A percentile compares a stretch with the other conserved stretches of the same genome.
phyloP scores from a whole-genome alignment of 176 grass and related monocot genomes.

The Eleusine coracana region DNA sequence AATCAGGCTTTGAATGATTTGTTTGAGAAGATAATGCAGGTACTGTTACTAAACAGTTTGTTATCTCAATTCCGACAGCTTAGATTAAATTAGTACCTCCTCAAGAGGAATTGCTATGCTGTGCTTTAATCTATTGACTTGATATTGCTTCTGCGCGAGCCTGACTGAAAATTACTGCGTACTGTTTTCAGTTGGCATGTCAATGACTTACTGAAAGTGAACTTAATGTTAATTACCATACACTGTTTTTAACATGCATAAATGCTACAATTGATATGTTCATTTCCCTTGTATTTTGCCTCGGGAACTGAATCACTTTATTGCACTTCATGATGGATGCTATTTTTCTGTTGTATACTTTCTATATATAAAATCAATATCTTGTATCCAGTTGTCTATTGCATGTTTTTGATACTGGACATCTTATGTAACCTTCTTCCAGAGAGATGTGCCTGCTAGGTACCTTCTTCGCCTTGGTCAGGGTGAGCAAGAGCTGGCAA shows the following conservation, averaged over 20 bases:
- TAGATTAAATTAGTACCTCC: background rate
- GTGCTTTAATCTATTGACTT: slow-evolving; percentile 2
- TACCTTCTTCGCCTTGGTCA: slow-evolving; percentile 98
- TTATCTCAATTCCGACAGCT: background rate
- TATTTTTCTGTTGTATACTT: background rate
- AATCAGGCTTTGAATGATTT: slow-evolving; percentile 99
- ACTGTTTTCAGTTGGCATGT: slow-evolving; percentile 20
- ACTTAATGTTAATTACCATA: slow-evolving; percentile 28
- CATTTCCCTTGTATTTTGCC: slow-evolving; percentile 22
- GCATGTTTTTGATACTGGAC: slow-evolving; percentile 18
- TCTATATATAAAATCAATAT: background rate
- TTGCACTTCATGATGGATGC: slow-evolving; percentile 5
- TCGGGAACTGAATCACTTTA: slow-evolving; percentile 18
- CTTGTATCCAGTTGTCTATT: slow-evolving; percentile 6
- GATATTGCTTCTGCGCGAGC: background rate
- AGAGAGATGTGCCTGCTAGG: slow-evolving; percentile 98
- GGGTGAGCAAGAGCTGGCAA: slow-evolving; percentile 96
- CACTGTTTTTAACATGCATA: slow-evolving; percentile 20
- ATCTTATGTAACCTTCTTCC: slow-evolving; percentile 36
- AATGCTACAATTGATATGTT: background rate
- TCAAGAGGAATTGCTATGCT: background rate
- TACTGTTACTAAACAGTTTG: slow-evolving; percentile 34
- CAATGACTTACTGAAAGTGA: slow-evolving; percentile 29
- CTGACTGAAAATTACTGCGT: slow-evolving; percentile 27
- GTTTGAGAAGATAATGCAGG: slow-evolving; percentile 99